A percentile compares a stretch with the other conserved stretches of the same genome.
Evolutionary conservation across 495 filamentous ascomycete species (phyloP).

Genomic region (Daldinia bambusicola): DNA sequence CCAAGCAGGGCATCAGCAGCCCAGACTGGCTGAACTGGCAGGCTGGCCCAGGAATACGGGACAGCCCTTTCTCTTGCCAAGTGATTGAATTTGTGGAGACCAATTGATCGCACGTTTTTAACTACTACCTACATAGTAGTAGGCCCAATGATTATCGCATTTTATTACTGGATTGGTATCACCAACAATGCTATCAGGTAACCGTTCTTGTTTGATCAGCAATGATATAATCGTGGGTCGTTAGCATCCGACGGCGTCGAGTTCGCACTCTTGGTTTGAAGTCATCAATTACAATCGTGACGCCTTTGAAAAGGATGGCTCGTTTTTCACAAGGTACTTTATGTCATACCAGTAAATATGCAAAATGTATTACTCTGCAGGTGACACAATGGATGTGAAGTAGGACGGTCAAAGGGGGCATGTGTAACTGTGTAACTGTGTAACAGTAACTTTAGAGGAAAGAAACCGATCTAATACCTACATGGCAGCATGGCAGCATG

Average conservation of each 20-base stretch:
- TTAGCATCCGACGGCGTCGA: conserved; percentile 3
- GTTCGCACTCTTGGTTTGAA: neutral
- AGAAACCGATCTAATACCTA: conserved; percentile 1
- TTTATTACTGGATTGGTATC: conserved; percentile 17
- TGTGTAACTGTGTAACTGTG: neutral
- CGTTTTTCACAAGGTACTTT: neutral
- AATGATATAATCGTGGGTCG: conserved; percentile 28
- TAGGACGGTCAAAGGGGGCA: neutral
- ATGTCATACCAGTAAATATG: neutral
- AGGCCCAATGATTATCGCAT: conserved; percentile 13
- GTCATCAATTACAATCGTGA: neutral
- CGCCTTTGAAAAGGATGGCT: neutral
- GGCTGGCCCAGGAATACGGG: conserved; percentile 15
- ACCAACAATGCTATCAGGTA: conserved; percentile 14
- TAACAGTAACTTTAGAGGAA: neutral
- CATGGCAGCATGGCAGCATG: no score
- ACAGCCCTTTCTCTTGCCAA: conserved; percentile 22
- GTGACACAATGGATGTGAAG: neutral
- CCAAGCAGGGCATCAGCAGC: no score
- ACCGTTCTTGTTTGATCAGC: conserved; percentile 32
- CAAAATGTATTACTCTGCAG: no score
- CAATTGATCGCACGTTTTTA: neutral
- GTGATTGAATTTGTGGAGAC: neutral
- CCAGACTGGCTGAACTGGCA: no score
- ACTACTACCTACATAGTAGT: no score